These are phyloP conservation scores for Fusarium ramigenum DNA, from an alignment of 2,329 filamentous ascomycete species.

Conservation along the genomic window DNA sequence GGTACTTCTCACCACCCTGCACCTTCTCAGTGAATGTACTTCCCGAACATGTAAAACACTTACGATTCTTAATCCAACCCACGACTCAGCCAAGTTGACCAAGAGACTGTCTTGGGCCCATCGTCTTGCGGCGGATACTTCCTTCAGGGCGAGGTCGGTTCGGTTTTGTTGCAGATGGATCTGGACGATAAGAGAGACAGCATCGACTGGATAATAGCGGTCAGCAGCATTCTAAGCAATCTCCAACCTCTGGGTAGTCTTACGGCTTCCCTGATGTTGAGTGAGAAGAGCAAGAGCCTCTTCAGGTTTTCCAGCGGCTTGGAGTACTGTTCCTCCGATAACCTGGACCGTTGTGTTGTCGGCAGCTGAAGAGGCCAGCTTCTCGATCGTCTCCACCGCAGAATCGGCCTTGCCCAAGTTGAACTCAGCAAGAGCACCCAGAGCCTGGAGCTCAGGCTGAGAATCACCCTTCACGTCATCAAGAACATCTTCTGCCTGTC, in stretches of 20 bases:
- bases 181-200: conserved; percentile 88
- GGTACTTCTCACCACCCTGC: conserved; percentile 93
- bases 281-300: conserved; percentile 82
- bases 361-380: conserved; percentile 70
- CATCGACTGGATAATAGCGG: conserved; percentile 62
- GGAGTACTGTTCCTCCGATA: conserved; percentile 81
- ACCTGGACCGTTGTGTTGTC: conserved; percentile 87
- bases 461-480: conserved; percentile 72
- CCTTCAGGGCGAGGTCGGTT: conserved; percentile 88
- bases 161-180: conserved; percentile 93
- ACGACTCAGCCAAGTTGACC: conserved; percentile 94
- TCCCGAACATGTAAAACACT: conserved; percentile 10
- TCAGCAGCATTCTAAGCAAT: conserved; percentile 37
- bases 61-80: conserved; percentile 90
- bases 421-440: conserved; percentile 78
- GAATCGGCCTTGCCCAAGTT: conserved; percentile 66
- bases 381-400: conserved; percentile 71
- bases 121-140: conserved; percentile 84
- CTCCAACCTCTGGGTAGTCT: conserved; percentile 46
- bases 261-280: conserved; percentile 88
- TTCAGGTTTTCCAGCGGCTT: conserved; percentile 82
- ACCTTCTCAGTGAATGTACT: conserved; percentile 40
- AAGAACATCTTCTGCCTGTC: conserved; percentile 78
- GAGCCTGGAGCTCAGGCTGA: conserved; percentile 78
- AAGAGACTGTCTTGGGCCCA: conserved; percentile 96